Evolutionary conservation across 2,329 filamentous ascomycete species (phyloP), one percentile per base, ranked within the genome.

Genomic region (Paecilomyces variotii): DNA sequence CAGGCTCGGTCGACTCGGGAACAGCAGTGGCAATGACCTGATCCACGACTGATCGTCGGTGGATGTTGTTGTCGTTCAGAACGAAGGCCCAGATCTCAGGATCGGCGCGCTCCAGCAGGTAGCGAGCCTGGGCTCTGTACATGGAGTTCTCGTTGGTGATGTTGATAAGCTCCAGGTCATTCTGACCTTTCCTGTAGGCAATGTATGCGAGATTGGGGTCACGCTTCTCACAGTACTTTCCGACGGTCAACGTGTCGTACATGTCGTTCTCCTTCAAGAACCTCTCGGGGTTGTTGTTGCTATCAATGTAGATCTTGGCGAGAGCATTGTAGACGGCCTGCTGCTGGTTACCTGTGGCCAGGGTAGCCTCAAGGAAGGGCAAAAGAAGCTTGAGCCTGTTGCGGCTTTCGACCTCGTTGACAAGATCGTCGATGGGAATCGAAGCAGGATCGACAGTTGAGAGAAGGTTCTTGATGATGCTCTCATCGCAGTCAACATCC

Each of bases 81-180:
- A 97, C 94, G 71, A 97, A 99, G 56, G 83, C 82, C 95, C 95
- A 99, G 54, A 99, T 86, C 74, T 99, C 94, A 2, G 81, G 74
- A 69, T 99, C 94, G 39, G 90, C 88, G 64, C 94, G 88, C 69
- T 97, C 92, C 56, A 99, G 81, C 26, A 99, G 83, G 76, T 99
- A 99, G 39, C 94, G 88, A 59, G 92, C 93, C 76, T 99, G 94
- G n/a, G 90, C 90, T 68, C 92, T 89, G 83, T 96, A 99, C 94
- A 99, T 99, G n/a, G 90, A 87, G 78, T 99, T 99, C 78, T 99
- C 95, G 68, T 97, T 99, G 70, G 94, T 97, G 70, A 99, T 93
- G 75, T 89, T 94, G 76, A 99, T 93, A 58, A 99, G 84, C 78
- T 99, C 95, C 32, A 99, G 79, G 70, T 99, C 94, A 65, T 99